Conservation (phyloP, 768 basidiomycete species). For the Tylopilus sp. region DNA sequence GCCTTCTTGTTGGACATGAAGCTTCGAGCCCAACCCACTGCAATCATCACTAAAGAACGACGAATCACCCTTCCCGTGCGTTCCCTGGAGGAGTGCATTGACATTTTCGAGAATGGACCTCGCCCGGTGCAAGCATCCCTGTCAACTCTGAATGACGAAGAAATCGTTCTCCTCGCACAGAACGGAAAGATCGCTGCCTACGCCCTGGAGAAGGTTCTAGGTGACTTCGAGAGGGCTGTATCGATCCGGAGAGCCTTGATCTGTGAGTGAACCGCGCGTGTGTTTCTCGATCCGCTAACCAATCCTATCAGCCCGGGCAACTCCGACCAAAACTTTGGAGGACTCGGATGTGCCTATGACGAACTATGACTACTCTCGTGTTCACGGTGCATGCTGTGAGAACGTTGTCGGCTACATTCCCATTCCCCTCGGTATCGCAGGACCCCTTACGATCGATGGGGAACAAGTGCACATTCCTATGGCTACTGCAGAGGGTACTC, state of each 20-base stretch:
- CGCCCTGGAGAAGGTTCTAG: slow-evolving; percentile 92
- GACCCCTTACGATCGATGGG: slow-evolving; percentile 90
- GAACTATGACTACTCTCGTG: slow-evolving; percentile 90
- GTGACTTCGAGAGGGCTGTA: slow-evolving; percentile 84
- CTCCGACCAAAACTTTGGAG: slow-evolving; percentile 81
- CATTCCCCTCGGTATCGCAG: slow-evolving; percentile 93
- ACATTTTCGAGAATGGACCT: slow-evolving; percentile 74
- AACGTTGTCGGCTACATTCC: slow-evolving; percentile 98
- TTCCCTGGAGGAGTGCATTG: slow-evolving; percentile 71
- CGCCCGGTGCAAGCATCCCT: slow-evolving; percentile 55
- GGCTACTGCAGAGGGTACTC: slow-evolving; percentile 99
- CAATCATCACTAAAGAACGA: slow-evolving; percentile 12
- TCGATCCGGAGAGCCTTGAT: slow-evolving; percentile 82
- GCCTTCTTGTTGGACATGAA: slow-evolving; percentile 33
- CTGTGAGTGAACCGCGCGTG: slow-evolving; percentile 50
- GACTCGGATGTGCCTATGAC: slow-evolving; percentile 75
- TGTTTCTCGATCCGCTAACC: slow-evolving; percentile 3
- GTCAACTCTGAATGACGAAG: slow-evolving; percentile 80
- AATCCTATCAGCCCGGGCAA: slow-evolving; percentile 65
- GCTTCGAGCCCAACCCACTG: slow-evolving; percentile 26
- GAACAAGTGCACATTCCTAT: slow-evolving; percentile 87
- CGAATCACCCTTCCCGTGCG: slow-evolving; percentile 33
- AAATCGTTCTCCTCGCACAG: slow-evolving; percentile 83
- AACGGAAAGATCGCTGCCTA: slow-evolving; percentile 94
- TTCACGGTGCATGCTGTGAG: slow-evolving; percentile 97